phyloP scores from a whole-genome alignment of 192 early-diverging fungal species.

The Umbelopsis sp. region DNA sequence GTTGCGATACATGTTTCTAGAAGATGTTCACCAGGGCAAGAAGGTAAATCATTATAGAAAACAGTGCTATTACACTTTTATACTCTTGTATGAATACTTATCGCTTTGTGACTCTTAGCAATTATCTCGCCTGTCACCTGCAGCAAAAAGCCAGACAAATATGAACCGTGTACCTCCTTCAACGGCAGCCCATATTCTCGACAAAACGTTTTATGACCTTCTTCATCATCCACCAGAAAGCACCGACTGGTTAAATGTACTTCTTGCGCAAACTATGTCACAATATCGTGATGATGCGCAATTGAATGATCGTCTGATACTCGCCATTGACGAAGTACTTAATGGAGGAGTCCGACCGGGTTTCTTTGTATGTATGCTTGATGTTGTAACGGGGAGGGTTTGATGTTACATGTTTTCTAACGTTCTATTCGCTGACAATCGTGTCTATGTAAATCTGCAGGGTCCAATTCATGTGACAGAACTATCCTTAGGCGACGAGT shows the following conservation, averaged over 20 bases:
- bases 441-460: slow-evolving; percentile 31
- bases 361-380: slow-evolving; percentile 63
- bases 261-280: slow-evolving; percentile 76
- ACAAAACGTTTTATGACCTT: slow-evolving; percentile 60
- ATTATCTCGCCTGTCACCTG: slow-evolving; percentile 5
- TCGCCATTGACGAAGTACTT: slow-evolving; percentile 64
- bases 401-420: slow-evolving; percentile 2
- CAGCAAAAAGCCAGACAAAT: slow-evolving; percentile 5
- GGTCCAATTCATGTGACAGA: slow-evolving; percentile 61
- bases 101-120: not conserved
- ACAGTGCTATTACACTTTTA: not conserved
- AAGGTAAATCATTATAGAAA: slow-evolving; percentile 30
- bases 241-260: slow-evolving; percentile 83
- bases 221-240: slow-evolving; percentile 64
- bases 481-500: slow-evolving; percentile 59
- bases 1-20: slow-evolving; percentile 54
- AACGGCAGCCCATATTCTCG: slow-evolving; percentile 46
- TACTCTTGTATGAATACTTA: not conserved
- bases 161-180: slow-evolving; percentile 24
- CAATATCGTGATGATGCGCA: slow-evolving; percentile 73
- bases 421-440: not conserved
- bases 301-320: slow-evolving; percentile 65
- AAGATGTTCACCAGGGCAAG: slow-evolving; percentile 44
- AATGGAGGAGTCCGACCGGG: slow-evolving; percentile 69
- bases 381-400: not conserved